Percentiles rank a stretch among this genome's conserved stretches.
These are phyloP conservation scores for Neurospora crassa DNA, from an alignment of 2,329 filamentous ascomycete genomes.

Conservation along the genomic window DNA sequence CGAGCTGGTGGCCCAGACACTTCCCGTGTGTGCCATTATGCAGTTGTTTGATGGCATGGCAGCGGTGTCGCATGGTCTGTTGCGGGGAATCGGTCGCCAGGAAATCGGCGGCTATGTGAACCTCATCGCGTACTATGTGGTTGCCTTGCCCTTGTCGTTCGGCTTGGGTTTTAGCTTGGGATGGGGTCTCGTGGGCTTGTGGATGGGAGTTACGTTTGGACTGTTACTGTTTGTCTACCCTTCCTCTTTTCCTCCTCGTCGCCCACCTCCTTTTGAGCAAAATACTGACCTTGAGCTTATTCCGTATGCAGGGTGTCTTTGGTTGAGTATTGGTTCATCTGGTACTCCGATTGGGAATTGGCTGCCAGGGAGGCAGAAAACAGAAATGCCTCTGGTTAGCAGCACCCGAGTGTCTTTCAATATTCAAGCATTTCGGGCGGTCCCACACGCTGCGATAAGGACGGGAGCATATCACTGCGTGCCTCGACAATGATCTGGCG, in stretches of 20 bases:
- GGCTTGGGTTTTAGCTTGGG: slow-evolving; percentile 64
- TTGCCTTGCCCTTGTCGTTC: slow-evolving; percentile 79
- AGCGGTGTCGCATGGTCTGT: slow-evolving; percentile 70
- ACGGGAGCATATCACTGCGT: background rate
- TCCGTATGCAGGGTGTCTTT: slow-evolving; percentile 32
- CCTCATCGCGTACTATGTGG: slow-evolving; percentile 73
- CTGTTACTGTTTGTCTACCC: slow-evolving; percentile 44
- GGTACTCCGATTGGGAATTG: slow-evolving; percentile 42
- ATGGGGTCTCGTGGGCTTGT: slow-evolving; percentile 74
- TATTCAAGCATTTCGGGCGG: background rate
- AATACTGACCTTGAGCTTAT: slow-evolving; percentile 5
- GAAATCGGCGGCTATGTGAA: slow-evolving; percentile 86
- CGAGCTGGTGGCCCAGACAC: slow-evolving; percentile 53
- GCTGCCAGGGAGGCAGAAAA: slow-evolving; percentile 43
- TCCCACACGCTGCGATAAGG: background rate
- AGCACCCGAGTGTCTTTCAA: background rate
- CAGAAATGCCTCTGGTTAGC: slow-evolving; percentile 30
- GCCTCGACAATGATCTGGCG: background rate
- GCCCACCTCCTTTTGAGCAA: background rate
- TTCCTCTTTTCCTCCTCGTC: background rate
- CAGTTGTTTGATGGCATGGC: slow-evolving; percentile 81
- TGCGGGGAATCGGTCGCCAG: slow-evolving; percentile 81
- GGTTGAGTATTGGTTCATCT: slow-evolving; percentile 45
- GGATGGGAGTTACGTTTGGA: slow-evolving; percentile 69
- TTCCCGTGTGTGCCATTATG: slow-evolving; percentile 79